phyloP scores from a whole-genome alignment of 2,329 filamentous ascomycete genomes.

The Delphinella strobiligena region DNA sequence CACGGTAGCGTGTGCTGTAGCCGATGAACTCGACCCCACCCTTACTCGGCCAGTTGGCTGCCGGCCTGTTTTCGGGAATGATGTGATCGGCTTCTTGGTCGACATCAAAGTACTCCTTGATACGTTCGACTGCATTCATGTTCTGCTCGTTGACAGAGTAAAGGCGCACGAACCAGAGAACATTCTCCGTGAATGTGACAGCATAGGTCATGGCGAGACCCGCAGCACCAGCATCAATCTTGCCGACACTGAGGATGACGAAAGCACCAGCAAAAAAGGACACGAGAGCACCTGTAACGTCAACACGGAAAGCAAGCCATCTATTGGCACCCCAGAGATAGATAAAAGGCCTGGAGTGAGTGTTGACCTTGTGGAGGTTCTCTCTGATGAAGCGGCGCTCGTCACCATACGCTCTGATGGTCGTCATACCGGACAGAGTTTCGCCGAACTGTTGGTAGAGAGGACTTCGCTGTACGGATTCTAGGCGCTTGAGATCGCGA shows the following conservation, averaged over 20 bases:
- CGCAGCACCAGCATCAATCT: constrained; percentile 78
- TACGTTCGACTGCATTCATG: constrained; percentile 97
- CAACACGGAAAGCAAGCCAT: constrained; percentile 89
- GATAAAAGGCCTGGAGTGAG: constrained; percentile 84
- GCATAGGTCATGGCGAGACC: constrained; percentile 93
- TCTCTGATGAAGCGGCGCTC: constrained; percentile 88
- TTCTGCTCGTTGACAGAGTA: constrained; percentile 97
- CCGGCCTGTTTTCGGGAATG: constrained; percentile 65
- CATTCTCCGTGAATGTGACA: constrained; percentile 92
- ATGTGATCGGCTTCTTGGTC: constrained; percentile 80
- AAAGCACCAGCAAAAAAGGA: constrained; percentile 90
- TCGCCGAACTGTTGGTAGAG: constrained; percentile 97
- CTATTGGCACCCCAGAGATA: constrained; percentile 94
- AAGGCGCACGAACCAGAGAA: constrained; percentile 88
- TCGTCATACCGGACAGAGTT: constrained; percentile 86
- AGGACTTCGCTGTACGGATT: constrained; percentile 87
- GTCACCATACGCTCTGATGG: constrained; percentile 91
- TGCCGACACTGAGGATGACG: constrained; percentile 70
- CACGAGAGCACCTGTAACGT: constrained; percentile 80
- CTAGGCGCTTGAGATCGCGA: constrained; percentile 87
- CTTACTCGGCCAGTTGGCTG: constrained; percentile 69
- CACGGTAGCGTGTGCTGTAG: constrained; percentile 81
- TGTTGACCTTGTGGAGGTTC: constrained; percentile 79
- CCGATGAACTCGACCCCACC: constrained; percentile 78
- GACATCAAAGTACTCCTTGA: constrained; percentile 94